Base-by-base conservation (phyloP, 1,139 yeast species). In the Pichia sp. region DNA sequence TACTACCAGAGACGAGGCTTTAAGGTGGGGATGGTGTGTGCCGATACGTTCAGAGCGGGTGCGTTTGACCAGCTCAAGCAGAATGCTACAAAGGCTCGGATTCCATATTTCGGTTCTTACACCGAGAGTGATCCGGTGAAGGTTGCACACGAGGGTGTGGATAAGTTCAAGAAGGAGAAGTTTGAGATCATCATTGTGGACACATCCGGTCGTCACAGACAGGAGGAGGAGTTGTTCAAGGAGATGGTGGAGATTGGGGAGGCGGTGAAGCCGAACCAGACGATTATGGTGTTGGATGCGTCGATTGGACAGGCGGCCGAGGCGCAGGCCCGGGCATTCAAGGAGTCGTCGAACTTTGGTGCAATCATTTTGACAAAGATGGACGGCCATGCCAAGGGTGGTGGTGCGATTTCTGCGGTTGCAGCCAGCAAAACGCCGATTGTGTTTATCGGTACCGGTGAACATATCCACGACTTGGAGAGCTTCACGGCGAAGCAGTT, bases 381-480 rank as follows among this genome's bases (percentile, higher is more conserved):
- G 96, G 99, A 93, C 71, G 99, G 99, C 49, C 98, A 93, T 68
- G 99, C 99, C 43, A 93, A 88, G 72, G 99, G 99, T 69, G 99
- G 99, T 74, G 99, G 99, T 77, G 99, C 99, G 30, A 90, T 93
- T 54, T 90, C 97, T 45, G 99, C 99, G 0, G 97, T 93, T 54
- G 99, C 99, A 0, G 95, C 97, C 1, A 92, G 99, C 13, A 80
- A 87, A 56, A 93, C 98, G 0, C 99, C 99, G n/a, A 87, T 93
- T 64, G 88, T 87, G 8, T 93, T 93, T 68, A 93, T 93, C 57
- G 99, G 99, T 79, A 92, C 98, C 1, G 99, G 99, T 67, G 99
- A 93, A 71, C 99, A 93, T 69, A 87, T 92, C 49, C 89, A 87
- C 55, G 99, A 93, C 69, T 80, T 93, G 60, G 99, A 93, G 71